phyloP scores from a whole-genome alignment of 192 early-diverging fungal species.

The Umbelopsis sp. region DNA sequence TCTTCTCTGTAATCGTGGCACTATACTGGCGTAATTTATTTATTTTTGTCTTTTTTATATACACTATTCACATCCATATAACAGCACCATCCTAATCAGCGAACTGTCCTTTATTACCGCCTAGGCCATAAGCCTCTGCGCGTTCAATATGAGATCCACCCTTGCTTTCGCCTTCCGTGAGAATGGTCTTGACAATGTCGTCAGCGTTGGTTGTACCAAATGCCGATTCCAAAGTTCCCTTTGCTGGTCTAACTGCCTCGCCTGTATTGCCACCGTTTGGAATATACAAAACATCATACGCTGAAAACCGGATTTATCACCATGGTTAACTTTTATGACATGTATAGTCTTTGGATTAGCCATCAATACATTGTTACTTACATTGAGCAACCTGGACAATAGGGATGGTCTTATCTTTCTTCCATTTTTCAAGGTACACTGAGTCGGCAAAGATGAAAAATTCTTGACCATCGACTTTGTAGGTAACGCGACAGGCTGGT shows the following conservation, averaged over 20 bases:
- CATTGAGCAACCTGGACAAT: conserved; percentile 38
- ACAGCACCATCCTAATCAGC: background rate
- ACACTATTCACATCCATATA: background rate
- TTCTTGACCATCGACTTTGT: conserved; percentile 31
- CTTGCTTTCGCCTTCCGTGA: conserved; percentile 32
- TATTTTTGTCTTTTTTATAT: background rate
- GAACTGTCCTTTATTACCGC: background rate
- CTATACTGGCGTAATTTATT: too few species aligned
- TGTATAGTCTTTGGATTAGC: too few species aligned
- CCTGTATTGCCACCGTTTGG: conserved; percentile 32
- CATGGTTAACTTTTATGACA: too few species aligned
- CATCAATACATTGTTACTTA: conserved; percentile 8
- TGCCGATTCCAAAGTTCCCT: conserved; percentile 27
- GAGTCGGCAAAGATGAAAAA: conserved; percentile 37
- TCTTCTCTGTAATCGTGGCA: too few species aligned
- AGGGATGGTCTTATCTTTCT: conserved; percentile 36
- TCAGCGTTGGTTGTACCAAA: conserved; percentile 36
- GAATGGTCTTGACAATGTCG: conserved; percentile 33
- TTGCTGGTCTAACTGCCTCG: conserved; percentile 31
- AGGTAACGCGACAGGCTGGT: conserved; percentile 21
- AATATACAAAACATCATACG: conserved; percentile 35
- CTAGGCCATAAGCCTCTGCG: background rate
- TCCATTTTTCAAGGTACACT: conserved; percentile 33
- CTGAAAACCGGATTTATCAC: conserved; percentile 12
- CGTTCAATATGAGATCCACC: background rate